These are phyloP conservation scores for grape (Vitis vinifera) DNA, from an alignment of 164 flowering plant genomes.

Conservation along the genomic window ASM3070453v1 NC_081817.1:461001-461500, in stretches of 20 bases:
- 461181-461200: constrained; percentile 3
- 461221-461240: neutral
- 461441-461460: neutral
- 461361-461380: constrained; percentile 2
- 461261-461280: constrained; percentile 5
- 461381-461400: constrained; percentile 8
- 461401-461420: constrained; percentile 12
- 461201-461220: neutral
- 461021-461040: neutral
- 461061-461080: constrained; percentile 13
- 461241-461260: constrained; percentile 15
- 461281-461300: constrained; percentile 3
- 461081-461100: constrained; percentile 19
- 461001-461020: constrained; percentile 3
- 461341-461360: constrained; percentile 12
- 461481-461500: too few relatives aligned
- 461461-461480: too few relatives aligned
- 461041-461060: constrained; percentile 11
- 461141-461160: constrained; percentile 29
- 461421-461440: neutral
- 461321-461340: neutral
- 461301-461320: neutral
- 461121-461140: constrained; percentile 9
- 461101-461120: constrained; percentile 8
- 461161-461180: constrained; percentile 27